phyloP scores from a whole-genome alignment of 176 grass and related monocot species.

The Oryza nivara region DNA sequence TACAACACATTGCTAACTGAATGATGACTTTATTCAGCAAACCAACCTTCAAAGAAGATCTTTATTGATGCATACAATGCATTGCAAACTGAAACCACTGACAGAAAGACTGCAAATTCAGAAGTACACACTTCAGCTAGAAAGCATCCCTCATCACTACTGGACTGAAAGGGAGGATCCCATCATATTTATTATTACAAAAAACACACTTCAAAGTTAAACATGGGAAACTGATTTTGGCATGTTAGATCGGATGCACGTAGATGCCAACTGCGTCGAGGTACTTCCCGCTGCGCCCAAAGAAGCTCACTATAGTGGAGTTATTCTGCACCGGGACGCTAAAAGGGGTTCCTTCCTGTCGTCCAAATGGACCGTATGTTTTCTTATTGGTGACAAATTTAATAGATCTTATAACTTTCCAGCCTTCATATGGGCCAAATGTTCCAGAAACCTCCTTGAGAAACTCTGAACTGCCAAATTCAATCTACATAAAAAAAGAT shows the following conservation, averaged over 20 bases:
- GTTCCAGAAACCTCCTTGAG: constrained; percentile 10
- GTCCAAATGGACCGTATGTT: neutral
- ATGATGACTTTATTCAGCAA: too few species aligned
- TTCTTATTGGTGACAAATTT: neutral
- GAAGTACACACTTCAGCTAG: too few species aligned
- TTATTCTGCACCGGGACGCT: neutral
- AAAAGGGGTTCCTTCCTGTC: neutral
- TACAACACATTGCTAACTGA: too few species aligned
- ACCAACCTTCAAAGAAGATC: too few species aligned
- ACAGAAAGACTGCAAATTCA: too few species aligned
- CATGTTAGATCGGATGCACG: neutral
- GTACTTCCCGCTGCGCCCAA: neutral
- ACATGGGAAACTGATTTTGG: neutral
- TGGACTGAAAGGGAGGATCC: neutral
- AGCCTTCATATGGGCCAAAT: too few species aligned
- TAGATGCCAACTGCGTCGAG: neutral
- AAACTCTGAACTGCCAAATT: neutral
- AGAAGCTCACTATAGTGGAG: neutral
- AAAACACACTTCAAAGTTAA: neutral
- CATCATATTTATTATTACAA: neutral
- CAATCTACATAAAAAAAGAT: neutral
- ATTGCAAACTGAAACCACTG: too few species aligned
- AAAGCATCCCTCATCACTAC: too few species aligned
- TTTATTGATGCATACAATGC: too few species aligned
- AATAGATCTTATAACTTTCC: neutral